Evolutionary conservation across 1,139 yeast species (phyloP).

Genomic region (Diutina rugosa): DNA sequence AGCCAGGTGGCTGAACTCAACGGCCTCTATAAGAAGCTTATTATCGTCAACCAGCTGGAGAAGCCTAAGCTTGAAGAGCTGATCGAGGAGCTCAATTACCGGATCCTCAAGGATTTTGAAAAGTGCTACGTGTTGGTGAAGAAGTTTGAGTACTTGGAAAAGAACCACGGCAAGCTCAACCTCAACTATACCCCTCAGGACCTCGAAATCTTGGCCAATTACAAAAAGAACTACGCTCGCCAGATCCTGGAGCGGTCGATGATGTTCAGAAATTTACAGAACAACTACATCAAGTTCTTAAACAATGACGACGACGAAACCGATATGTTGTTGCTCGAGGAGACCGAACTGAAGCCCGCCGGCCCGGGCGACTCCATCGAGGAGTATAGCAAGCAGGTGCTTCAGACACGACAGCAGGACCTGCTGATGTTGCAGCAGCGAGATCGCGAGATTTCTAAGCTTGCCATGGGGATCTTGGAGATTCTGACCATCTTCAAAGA

Average conservation of each 20-base stretch:
- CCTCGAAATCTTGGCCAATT: conserved; percentile 57
- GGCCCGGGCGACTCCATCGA: conserved; percentile 17
- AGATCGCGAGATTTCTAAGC: conserved; percentile 76
- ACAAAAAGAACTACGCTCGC: conserved; percentile 74
- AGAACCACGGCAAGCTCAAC: conserved; percentile 20
- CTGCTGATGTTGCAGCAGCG: conserved; percentile 50
- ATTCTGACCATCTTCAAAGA: conserved; percentile 89
- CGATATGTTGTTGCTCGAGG: conserved; percentile 13
- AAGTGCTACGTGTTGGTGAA: conserved; percentile 67
- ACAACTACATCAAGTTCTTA: conserved; percentile 68
- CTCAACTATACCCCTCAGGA: conserved; percentile 35
- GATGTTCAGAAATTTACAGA: conserved; percentile 74
- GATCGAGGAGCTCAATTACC: conserved; percentile 66
- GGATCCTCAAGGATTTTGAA: conserved; percentile 63
- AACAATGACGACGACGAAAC: conserved; percentile 54
- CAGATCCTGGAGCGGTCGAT: conserved; percentile 72
- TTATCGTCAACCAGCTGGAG: conserved; percentile 80
- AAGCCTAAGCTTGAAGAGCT: conserved; percentile 51
- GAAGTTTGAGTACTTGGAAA: conserved; percentile 41
- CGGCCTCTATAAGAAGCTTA: conserved; percentile 63
- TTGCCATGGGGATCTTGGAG: conserved; percentile 91
- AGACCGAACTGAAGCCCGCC: conserved; percentile 15
- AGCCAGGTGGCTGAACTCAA: conserved; percentile 43
- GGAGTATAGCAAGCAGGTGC: conserved; percentile 24
- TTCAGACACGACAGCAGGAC: conserved; percentile 35